Evolutionary conservation across 1,139 yeast genomes (phyloP), one percentile per base, ranked within the genome.

Genomic region (Pichia sp.): DNA sequence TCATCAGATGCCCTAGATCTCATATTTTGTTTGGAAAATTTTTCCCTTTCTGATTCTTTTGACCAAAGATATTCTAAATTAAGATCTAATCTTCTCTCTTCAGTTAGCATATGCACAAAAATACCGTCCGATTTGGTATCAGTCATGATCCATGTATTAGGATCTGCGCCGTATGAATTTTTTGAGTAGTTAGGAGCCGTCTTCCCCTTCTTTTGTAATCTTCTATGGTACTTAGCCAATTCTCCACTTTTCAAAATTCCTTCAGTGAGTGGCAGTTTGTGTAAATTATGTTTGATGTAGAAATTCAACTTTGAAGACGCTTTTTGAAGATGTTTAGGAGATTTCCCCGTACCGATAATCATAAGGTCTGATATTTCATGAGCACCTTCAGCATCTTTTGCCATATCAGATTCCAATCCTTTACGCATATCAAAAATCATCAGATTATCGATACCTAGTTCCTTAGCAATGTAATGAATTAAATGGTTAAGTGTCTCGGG

Each of bases 81-180:
- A 49, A 90, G 65, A 49, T 77, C 81, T 27, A 62, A 60, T 48
- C 97, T 69, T 62, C 94, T 75, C 36, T 77, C 79, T 9, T 72
- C 68, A 0, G 95, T 85, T 56, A 90, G 64, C 39, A 90, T 65
- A 61, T 90, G 95, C 36, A 88, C 72, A 47, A 72, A 74, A 4
- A 86, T 71, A 29, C 78, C 77, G 51, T 81, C 84, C 2, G 77
- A 64, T 33, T 72, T 69, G 37, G 86, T 73, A 54, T 85, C 87
- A 44, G 88, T 69, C 73, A 86, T 78, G 28, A 86, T 78, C 97
- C 97, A 90, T 33, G 81, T 73, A 53, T 83, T 84, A 7, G 81
- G 71, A 2, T 70, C 57, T 16, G 70, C 68, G 2, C 85, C 85
- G 56, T 75, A 79, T 43, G 75, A 76, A 37, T 62, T 60, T 51